Evolutionary conservation across 371 early-diverging fungal species (phyloP).

Genomic region (Choanephora cucurbitarum): DNA sequence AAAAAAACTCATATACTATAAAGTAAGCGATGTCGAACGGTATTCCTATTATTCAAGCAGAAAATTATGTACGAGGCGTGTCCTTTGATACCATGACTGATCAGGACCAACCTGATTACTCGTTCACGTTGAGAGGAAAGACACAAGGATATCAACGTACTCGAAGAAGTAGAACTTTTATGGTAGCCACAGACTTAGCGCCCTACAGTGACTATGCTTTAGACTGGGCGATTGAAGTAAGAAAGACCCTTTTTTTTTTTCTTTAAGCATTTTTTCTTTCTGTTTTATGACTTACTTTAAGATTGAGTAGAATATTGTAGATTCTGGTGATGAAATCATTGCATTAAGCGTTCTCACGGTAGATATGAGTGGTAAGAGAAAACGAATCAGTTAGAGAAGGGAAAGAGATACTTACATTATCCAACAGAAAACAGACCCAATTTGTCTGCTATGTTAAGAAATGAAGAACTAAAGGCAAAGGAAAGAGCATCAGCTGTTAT

Average conservation of each 20-base stretch:
- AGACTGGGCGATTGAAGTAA: constrained; percentile 56
- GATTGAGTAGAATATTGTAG: constrained; percentile 49
- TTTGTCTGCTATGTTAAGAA: constrained; percentile 43
- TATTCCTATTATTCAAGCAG: constrained; percentile 15
- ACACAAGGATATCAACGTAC: constrained; percentile 54
- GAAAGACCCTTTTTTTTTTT: not conserved
- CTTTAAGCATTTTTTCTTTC: too few relatives aligned
- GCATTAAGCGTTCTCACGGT: constrained; percentile 50
- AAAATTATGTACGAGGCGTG: constrained; percentile 56
- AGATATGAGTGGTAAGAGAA: constrained; percentile 41
- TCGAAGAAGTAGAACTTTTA: constrained; percentile 53
- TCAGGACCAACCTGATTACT: constrained; percentile 54
- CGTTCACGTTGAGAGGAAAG: constrained; percentile 60
- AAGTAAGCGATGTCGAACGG: not conserved
- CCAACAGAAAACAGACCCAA: constrained; percentile 27
- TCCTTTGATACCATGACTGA: constrained; percentile 64
- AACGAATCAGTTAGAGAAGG: not conserved
- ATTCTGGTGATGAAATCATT: constrained; percentile 63
- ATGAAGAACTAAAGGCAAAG: constrained; percentile 52
- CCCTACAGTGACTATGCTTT: constrained; percentile 64
- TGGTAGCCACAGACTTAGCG: constrained; percentile 63
- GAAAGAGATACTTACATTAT: not conserved
- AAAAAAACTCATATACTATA: not conserved
- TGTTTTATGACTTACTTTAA: too few relatives aligned
- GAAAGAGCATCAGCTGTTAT: constrained; percentile 52